These are phyloP conservation scores for Pseudoneurospora amorphoporcata DNA, from an alignment of 495 filamentous ascomycete genomes.

Conservation along the genomic window DNA sequence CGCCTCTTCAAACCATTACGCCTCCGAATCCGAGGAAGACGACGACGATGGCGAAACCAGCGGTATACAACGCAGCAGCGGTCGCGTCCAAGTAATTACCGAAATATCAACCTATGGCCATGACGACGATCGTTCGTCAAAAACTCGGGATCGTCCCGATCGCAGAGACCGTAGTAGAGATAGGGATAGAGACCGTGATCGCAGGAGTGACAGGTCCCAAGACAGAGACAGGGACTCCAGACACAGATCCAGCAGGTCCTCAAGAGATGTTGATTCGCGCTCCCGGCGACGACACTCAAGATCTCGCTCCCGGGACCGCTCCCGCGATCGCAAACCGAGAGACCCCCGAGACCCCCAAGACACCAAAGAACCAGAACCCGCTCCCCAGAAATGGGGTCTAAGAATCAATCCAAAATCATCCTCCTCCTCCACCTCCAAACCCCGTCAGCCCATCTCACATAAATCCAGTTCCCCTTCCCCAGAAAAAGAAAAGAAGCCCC, in stretches of 20 bases:
- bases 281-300: neutral
- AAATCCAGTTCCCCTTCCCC: neutral
- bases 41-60: neutral
- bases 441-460: neutral
- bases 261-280: neutral
- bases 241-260: neutral
- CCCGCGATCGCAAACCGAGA: neutral
- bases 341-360: neutral
- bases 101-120: neutral
- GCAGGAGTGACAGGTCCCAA: neutral
- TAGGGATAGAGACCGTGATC: neutral
- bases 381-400: neutral
- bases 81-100: neutral
- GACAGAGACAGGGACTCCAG: neutral
- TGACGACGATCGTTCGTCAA: neutral
- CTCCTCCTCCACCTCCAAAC: neutral
- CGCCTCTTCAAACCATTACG: neutral
- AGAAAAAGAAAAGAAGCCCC: conserved; percentile 14
- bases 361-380: neutral
- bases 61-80: neutral
- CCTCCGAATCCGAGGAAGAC: conserved; percentile 10
- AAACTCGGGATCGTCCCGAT: neutral
- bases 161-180: neutral
- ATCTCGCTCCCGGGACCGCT: neutral
- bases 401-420: neutral